A percentile compares a stretch with the other conserved stretches of the same genome.
Conservation (phyloP, 345 rosid genomes). For the Euphorbia pulcherrima region DNA sequence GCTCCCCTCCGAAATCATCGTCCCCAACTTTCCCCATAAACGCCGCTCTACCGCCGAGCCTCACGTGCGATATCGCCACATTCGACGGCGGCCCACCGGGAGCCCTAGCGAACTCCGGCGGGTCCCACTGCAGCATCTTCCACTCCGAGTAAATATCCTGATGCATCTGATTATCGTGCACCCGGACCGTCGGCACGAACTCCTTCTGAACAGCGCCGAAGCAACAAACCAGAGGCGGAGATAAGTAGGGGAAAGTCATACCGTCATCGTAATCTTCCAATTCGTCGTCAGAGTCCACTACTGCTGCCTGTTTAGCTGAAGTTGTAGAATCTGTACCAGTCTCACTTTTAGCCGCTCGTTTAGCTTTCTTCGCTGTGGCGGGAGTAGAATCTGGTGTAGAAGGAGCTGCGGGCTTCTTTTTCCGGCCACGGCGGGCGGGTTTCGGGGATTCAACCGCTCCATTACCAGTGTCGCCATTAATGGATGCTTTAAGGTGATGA, state of each 20-base stretch:
- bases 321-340: conserved; percentile 16
- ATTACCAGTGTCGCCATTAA: conserved; percentile 27
- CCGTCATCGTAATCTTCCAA: conserved; percentile 64
- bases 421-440: conserved; percentile 61
- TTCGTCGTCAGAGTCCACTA: conserved; percentile 21
- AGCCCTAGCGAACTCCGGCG: conserved; percentile 79
- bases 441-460: conserved; percentile 49
- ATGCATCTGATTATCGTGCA: conserved; percentile 68
- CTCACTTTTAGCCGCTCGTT: conserved; percentile 23
- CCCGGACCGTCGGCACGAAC: conserved; percentile 79
- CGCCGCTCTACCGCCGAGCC: conserved; percentile 90
- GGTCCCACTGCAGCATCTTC: conserved; percentile 96
- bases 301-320: conserved; percentile 13
- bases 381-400: conserved; percentile 24
- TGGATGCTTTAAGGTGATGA: conserved; percentile 31
- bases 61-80: conserved; percentile 77
- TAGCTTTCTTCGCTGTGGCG: conserved; percentile 20
- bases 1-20: conserved; percentile 63
- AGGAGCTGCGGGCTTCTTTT: conserved; percentile 36
- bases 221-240: conserved; percentile 85
- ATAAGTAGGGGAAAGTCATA: conserved; percentile 59
- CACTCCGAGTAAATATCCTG: conserved; percentile 83
- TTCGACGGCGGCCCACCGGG: conserved; percentile 86
- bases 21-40: conserved; percentile 88
- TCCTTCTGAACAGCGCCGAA: conserved; percentile 82